These are phyloP conservation scores for Mortierella sp. DNA, from an alignment of 371 early-diverging fungal genomes.

Conservation along the genomic window DNA sequence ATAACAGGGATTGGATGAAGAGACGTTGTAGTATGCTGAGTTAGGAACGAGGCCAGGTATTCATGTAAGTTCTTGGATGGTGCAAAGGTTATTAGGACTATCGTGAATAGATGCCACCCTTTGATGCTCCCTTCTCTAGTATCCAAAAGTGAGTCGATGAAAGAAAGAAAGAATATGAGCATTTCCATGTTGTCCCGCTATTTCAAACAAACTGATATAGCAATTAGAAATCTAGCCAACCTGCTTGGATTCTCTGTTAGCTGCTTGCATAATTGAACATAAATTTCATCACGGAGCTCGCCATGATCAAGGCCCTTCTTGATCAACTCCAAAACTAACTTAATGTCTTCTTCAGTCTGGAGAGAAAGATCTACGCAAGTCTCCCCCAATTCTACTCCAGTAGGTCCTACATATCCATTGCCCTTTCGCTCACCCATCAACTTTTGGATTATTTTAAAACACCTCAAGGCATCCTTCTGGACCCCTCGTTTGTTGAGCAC, in stretches of 20 bases:
- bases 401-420: constrained; percentile 50
- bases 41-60: constrained; percentile 85
- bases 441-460: constrained; percentile 87
- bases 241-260: constrained; percentile 83
- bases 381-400: constrained; percentile 48
- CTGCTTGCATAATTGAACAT: constrained; percentile 94
- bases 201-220: not conserved
- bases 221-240: constrained; percentile 54
- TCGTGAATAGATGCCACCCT: constrained; percentile 92
- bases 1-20: constrained; percentile 69
- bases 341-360: constrained; percentile 71
- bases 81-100: constrained; percentile 87
- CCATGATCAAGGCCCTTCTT: constrained; percentile 79
- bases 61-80: constrained; percentile 92
- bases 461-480: constrained; percentile 87
- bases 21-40: constrained; percentile 66
- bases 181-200: not conserved
- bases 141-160: not conserved
- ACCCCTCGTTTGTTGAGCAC: constrained; percentile 77
- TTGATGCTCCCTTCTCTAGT: constrained; percentile 74
- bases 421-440: constrained; percentile 84
- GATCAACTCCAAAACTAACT: constrained; percentile 74
- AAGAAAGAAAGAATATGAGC: not conserved
- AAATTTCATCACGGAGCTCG: constrained; percentile 93
- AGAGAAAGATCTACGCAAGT: constrained; percentile 53